Evolutionary conservation across 2,329 filamentous ascomycete genomes (phyloP).

Genomic region (Colletotrichum sp.): DNA sequence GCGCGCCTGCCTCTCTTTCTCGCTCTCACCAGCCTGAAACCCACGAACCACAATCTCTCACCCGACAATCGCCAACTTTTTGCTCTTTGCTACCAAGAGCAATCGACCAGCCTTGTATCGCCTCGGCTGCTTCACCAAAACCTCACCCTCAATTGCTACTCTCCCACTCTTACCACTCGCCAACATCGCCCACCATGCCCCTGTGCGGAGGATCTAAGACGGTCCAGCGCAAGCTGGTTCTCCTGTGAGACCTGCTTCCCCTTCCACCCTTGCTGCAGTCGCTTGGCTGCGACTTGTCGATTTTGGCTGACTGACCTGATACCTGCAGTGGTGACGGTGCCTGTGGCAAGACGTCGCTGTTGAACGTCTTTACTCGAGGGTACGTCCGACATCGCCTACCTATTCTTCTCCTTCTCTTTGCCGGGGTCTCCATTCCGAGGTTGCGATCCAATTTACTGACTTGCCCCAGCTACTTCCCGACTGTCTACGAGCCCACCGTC

Average conservation of each 20-base stretch:
- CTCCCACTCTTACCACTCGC: neutral
- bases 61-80: neutral
- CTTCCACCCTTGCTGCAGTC: slow-evolving; percentile 4
- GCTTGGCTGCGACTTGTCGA: neutral
- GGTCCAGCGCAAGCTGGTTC: slow-evolving; percentile 94
- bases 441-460: neutral
- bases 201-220: slow-evolving; percentile 78
- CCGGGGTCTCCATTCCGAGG: neutral
- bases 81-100: neutral
- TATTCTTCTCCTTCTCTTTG: neutral
- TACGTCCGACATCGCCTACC: slow-evolving; percentile 48
- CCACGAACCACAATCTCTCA: neutral
- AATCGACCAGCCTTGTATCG: neutral
- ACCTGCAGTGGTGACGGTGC: slow-evolving; percentile 84
- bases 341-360: slow-evolving; percentile 93
- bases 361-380: slow-evolving; percentile 99
- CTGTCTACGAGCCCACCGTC: slow-evolving; percentile 97
- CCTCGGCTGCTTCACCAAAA: neutral
- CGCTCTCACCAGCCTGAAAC: neutral
- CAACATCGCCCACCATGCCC: slow-evolving; percentile 12
- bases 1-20: neutral
- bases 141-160: neutral
- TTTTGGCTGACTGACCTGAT: slow-evolving; percentile 7
- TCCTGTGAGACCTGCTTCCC: slow-evolving; percentile 68
- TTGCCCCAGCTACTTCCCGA: slow-evolving; percentile 82